A percentile compares a stretch with the other conserved stretches of the same genome.
Conservation (phyloP, 2,329 filamentous ascomycete species). For the Emergomyces orientalis region DNA sequence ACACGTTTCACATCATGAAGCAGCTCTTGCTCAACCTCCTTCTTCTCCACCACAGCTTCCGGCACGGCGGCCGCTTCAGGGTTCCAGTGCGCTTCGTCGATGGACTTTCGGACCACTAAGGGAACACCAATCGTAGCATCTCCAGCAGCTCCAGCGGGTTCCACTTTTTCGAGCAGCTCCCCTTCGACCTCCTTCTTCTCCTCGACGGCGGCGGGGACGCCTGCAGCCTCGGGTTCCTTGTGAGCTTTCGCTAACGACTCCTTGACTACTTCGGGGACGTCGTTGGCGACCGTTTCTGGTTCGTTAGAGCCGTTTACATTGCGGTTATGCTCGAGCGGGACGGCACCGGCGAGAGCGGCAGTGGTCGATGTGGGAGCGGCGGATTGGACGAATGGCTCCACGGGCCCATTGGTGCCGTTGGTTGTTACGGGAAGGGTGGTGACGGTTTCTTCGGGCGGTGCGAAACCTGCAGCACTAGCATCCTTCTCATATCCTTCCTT, state of each 20-base stretch:
- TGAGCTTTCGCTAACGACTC: slow-evolving; percentile 42
- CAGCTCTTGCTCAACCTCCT: slow-evolving; percentile 63
- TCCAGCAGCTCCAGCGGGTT: slow-evolving; percentile 13
- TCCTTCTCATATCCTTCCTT: slow-evolving; percentile 79
- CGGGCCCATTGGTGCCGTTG: slow-evolving; percentile 43
- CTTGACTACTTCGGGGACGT: slow-evolving; percentile 36
- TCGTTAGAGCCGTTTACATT: slow-evolving; percentile 25
- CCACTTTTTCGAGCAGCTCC: slow-evolving; percentile 14
- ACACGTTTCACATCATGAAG: slow-evolving; percentile 41
- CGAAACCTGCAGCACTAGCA: slow-evolving; percentile 41
- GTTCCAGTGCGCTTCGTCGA: slow-evolving; percentile 44
- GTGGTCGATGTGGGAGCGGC: slow-evolving; percentile 41
- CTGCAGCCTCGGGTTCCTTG: slow-evolving; percentile 38
- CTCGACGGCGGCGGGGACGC: slow-evolving; percentile 41
- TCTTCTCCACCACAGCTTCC: slow-evolving; percentile 65
- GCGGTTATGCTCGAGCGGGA: slow-evolving; percentile 32
- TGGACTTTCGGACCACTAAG: slow-evolving; percentile 37
- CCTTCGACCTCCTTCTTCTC: slow-evolving; percentile 35
- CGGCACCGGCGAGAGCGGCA: slow-evolving; percentile 35
- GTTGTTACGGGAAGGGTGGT: slow-evolving; percentile 29
- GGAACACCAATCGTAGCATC: slow-evolving; percentile 27
- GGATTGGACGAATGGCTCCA: slow-evolving; percentile 43
- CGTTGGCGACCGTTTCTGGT: slow-evolving; percentile 35
- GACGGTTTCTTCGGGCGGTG: slow-evolving; percentile 36
- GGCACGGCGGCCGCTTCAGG: slow-evolving; percentile 65